Evolutionary conservation across 441 rosid genomes (phyloP), one percentile per base, ranked within the genome.

Genomic region (Euphorbia celastroides): DNA sequence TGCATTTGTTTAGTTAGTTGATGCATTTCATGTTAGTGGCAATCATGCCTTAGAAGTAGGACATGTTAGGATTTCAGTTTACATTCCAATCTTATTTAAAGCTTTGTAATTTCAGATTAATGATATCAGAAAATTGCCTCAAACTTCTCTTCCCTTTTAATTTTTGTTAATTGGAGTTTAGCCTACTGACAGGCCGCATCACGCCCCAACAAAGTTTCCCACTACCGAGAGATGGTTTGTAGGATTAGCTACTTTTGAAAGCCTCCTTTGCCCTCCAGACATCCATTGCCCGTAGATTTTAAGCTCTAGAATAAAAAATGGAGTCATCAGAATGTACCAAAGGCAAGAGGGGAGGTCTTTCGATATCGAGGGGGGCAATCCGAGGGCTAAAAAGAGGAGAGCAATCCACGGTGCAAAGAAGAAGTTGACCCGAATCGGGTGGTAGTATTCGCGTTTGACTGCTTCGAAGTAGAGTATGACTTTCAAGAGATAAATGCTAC

Each of bases 221-320:
- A 88, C 89, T 4, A 90, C 57, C 0, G 98, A 74, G 16, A 93
- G 82, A 79, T 93, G 98, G 68, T 88, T 88, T 0, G 97, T 83
- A 55, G 97, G 96, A 56, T 93, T 93, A 10, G 98, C 98, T 51
- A 93, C 97, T 68, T 86, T 87, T 1, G 97, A 93, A 55, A 90
- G 97, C 74, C 97, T 78, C 57, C 97, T 52, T 64, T 86, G 93
- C 1, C 98, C 96, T 6, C 96, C 94, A 0, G 88, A 88, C 91
- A 93, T 89, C 98, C 97, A 93, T 67, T 93, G 98, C 44, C 98
- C 97, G 27, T 93, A 93, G 28, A 93, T 88, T 68, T 90, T 93
- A 41, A 93, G 86, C 79, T 88, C 97, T 2, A 90, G 82, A 62
- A 70, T 67, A 62, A 93, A 81, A 64, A 88, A 50, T 0, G 98